phyloP scores from a whole-genome alignment of 768 basidiomycete genomes.

The Russula foetens region DNA sequence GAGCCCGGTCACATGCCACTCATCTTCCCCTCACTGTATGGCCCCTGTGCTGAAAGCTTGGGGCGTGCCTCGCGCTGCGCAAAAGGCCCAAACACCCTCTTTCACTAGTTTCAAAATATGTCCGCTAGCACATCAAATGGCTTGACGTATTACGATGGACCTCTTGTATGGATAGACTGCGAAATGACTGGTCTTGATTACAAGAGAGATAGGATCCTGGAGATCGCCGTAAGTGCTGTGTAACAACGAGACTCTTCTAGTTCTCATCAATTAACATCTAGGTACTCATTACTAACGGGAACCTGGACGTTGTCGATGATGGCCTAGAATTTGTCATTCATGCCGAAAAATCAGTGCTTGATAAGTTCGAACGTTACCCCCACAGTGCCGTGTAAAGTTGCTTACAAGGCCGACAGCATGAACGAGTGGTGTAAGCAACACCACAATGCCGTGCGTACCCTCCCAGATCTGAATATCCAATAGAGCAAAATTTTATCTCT shows the following conservation, averaged over 20 bases:
- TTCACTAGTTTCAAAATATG: neutral
- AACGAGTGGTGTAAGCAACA: constrained; percentile 79
- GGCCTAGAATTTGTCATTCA: constrained; percentile 71
- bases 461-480: neutral
- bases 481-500: neutral
- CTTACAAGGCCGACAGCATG: constrained; percentile 48
- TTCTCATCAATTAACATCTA: constrained; percentile 25
- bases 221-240: constrained; percentile 54
- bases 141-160: constrained; percentile 42
- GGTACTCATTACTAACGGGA: constrained; percentile 84
- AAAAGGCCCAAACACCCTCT: neutral
- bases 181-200: constrained; percentile 80
- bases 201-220: constrained; percentile 61
- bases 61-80: no score
- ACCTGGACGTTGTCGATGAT: constrained; percentile 71
- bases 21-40: no score
- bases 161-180: constrained; percentile 80
- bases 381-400: neutral
- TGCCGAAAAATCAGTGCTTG: constrained; percentile 60
- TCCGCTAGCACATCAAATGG: neutral
- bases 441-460: constrained; percentile 54
- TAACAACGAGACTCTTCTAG: neutral
- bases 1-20: neutral
- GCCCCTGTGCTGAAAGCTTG: no score
- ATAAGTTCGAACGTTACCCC: constrained; percentile 42